Conservation (phyloP, 2,329 filamentous ascomycete genomes). For the Beauveria brongniartii region DNA sequence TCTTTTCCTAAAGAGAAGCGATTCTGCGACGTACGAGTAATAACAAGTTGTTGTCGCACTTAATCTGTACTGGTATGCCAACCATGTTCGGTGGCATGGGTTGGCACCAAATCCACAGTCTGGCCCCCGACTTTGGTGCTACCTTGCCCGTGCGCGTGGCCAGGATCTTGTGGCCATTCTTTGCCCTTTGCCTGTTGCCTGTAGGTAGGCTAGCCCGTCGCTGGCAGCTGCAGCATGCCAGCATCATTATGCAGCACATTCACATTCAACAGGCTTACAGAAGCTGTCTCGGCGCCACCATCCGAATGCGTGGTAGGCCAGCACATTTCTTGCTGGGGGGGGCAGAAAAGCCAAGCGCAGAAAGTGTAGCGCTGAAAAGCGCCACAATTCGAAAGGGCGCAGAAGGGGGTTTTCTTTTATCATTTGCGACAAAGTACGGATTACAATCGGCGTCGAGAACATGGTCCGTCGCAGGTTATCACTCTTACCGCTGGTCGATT, state of each 20-base stretch:
- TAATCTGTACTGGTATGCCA: too few species aligned
- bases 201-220: too few species aligned
- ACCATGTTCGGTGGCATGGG: too few species aligned
- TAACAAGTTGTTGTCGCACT: neutral
- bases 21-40: neutral
- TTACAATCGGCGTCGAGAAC: neutral
- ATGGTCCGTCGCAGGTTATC: neutral
- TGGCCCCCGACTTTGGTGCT: neutral
- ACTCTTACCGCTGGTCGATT: neutral
- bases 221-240: neutral
- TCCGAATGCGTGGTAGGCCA: neutral
- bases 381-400: neutral
- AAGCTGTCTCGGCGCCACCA: neutral
- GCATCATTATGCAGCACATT: neutral
- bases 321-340: neutral
- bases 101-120: neutral
- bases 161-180: neutral
- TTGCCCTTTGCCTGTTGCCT: too few species aligned
- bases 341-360: neutral
- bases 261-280: neutral
- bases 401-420: neutral
- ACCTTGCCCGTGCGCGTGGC: neutral
- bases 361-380: neutral
- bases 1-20: neutral
- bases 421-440: too few species aligned